phyloP scores from a whole-genome alignment of 805 yeast species.

The Soucietia sequanensis region DNA sequence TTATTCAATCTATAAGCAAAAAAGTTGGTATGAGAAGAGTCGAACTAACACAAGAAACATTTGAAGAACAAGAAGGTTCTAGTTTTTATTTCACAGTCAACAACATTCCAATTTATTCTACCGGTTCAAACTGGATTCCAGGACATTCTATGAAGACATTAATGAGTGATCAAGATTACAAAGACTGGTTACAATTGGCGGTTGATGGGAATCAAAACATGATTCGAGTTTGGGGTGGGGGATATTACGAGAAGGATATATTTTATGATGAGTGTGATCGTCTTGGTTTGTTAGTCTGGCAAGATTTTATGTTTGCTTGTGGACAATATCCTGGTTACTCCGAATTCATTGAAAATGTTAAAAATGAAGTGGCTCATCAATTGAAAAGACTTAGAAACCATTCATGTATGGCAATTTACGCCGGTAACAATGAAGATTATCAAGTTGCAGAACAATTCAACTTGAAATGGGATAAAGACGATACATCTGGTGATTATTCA shows the following conservation, averaged over 20 bases:
- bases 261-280: slow-evolving; percentile 46
- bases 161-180: slow-evolving; percentile 33
- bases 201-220: slow-evolving; percentile 43
- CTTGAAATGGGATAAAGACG: slow-evolving; percentile 25
- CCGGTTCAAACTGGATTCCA: slow-evolving; percentile 54
- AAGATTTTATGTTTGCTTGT: slow-evolving; percentile 59
- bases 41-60: slow-evolving; percentile 37
- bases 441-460: slow-evolving; percentile 39
- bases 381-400: slow-evolving; percentile 40
- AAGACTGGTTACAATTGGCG: slow-evolving; percentile 33
- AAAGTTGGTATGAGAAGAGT: slow-evolving; percentile 41
- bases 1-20: slow-evolving; percentile 11
- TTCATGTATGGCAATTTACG: slow-evolving; percentile 38
- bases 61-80: slow-evolving; percentile 31
- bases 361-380: slow-evolving; percentile 37
- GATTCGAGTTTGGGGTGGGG: slow-evolving; percentile 53
- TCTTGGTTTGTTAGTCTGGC: slow-evolving; percentile 50
- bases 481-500: slow-evolving; percentile 22
- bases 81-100: slow-evolving; percentile 45
- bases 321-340: slow-evolving; percentile 50
- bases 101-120: slow-evolving; percentile 33
- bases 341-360: slow-evolving; percentile 32
- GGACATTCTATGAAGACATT: slow-evolving; percentile 39
- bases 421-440: slow-evolving; percentile 51
- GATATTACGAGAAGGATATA: slow-evolving; percentile 40